Evolutionary conservation across 2,329 filamentous ascomycete genomes (phyloP).

Genomic region (Cytospora leucostoma): DNA sequence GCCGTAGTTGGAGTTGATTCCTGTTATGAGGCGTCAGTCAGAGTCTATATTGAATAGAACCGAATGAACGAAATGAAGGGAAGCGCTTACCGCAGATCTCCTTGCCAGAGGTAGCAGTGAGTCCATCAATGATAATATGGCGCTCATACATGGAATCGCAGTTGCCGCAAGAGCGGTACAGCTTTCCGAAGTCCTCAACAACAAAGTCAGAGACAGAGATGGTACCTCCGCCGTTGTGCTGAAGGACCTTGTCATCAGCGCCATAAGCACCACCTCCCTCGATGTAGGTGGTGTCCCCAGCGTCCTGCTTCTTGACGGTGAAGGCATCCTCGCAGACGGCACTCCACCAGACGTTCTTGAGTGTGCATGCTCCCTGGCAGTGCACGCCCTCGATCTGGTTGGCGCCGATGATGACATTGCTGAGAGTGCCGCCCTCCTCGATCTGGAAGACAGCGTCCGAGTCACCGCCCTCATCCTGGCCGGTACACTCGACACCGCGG

Average conservation of each 20-base stretch:
- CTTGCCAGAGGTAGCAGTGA: slow-evolving; percentile 43
- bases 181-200: slow-evolving; percentile 46
- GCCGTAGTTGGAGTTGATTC: slow-evolving; percentile 52
- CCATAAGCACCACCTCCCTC: slow-evolving; percentile 42
- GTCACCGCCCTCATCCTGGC: slow-evolving; percentile 31
- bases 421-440: slow-evolving; percentile 49
- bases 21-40: slow-evolving; percentile 37
- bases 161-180: slow-evolving; percentile 52
- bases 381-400: slow-evolving; percentile 51
- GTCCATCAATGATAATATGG: slow-evolving; percentile 46
- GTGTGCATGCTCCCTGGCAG: slow-evolving; percentile 48
- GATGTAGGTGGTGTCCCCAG: slow-evolving; percentile 39
- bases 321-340: slow-evolving; percentile 40
- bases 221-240: slow-evolving; percentile 42
- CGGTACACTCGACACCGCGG: slow-evolving; percentile 17
- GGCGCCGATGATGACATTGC: slow-evolving; percentile 54
- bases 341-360: slow-evolving; percentile 40
- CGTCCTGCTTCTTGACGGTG: slow-evolving; percentile 38
- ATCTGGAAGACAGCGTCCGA: slow-evolving; percentile 52
- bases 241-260: slow-evolving; percentile 41
- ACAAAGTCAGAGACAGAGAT: slow-evolving; percentile 42
- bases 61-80: not conserved
- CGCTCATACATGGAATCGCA: slow-evolving; percentile 44
- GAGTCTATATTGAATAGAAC: not conserved
- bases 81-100: slow-evolving; percentile 6